phyloP scores from a whole-genome alignment of 805 yeast genomes.

The Candida oleophila region DNA sequence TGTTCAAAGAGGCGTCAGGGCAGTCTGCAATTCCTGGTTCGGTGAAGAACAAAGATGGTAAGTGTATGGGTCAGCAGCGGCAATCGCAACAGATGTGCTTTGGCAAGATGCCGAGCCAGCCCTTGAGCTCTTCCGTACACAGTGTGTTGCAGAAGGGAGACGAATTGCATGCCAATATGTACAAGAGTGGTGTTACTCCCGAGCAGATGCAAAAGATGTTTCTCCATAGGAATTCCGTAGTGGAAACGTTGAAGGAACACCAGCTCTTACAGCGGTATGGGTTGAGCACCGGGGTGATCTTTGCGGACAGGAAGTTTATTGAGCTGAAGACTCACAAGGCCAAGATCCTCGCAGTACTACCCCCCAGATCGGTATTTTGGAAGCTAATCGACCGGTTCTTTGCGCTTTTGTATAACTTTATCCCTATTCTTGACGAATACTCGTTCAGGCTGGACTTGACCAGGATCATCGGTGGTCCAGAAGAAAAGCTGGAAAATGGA shows the following conservation, averaged over 20 bases:
- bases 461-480: constrained; percentile 38
- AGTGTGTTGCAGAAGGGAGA: neutral
- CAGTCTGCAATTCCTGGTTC: neutral
- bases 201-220: neutral
- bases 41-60: neutral
- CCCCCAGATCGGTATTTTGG: constrained; percentile 52
- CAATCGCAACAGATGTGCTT: no score
- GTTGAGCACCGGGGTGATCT: neutral
- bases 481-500: constrained; percentile 17
- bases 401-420: constrained; percentile 54
- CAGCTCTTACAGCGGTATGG: neutral
- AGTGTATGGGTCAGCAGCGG: neutral
- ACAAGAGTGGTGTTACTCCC: neutral
- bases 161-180: neutral
- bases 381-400: constrained; percentile 55
- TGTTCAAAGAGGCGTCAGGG: neutral
- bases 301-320: neutral
- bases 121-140: no score
- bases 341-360: constrained; percentile 32
- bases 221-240: neutral
- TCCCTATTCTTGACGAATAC: constrained; percentile 63
- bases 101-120: no score
- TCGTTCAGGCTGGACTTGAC: constrained; percentile 41
- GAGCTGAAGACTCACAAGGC: neutral
- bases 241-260: neutral